Evolutionary conservation across 2,329 filamentous ascomycete species (phyloP), one percentile per base, ranked within the genome.

Genomic region (Fusarium beomiforme): DNA sequence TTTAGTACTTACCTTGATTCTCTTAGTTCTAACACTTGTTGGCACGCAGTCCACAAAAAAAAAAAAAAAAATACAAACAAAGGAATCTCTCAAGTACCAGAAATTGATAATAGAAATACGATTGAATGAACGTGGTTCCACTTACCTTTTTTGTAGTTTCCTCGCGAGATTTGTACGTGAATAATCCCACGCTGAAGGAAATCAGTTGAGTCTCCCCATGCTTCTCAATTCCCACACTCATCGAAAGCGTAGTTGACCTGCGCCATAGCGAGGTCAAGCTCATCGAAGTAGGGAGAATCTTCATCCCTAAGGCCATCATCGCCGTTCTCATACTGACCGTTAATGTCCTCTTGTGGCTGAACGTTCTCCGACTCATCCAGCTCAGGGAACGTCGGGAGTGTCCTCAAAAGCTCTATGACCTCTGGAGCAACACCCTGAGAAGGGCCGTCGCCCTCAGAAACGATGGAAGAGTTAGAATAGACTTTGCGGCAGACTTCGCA

Each of bases 101-200:
- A 2, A 2, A 10, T 6, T 26, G 31, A 51, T 17, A 37, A 50
- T 24, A 36, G 21, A n/a, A 37, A 51, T 9, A 24, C n/a, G 6
- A 5, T n/a, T 16, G 12, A 51, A 2, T 19, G 8, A n/a, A 13
- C 21, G 13, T 26, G 31, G n/a, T 37, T 12, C 1, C 3, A 37
- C 21, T 51, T 51, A 16, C 12, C 13, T n/a, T 6, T 37, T 6
- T 12, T 16, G 2, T 24, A 3, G n/a, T 50, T 50, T 24, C 14
- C 0, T n/a, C 6, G 8, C 1, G 4, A 12, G 36, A 11, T 5
- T 2, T n/a, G 6, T 16, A n/a, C 47, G 31, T 8, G 16, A 37
- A 24, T 3, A 37, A 37, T 9, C 17, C 1, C 3, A 13, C 1
- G 8, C 31, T 26, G 31, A 9, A 26, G 13, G 6, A 36, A 17